Evolutionary conservation across 176 grass and related monocot species (phyloP).

Genomic region (Cenchrus americanus): DNA sequence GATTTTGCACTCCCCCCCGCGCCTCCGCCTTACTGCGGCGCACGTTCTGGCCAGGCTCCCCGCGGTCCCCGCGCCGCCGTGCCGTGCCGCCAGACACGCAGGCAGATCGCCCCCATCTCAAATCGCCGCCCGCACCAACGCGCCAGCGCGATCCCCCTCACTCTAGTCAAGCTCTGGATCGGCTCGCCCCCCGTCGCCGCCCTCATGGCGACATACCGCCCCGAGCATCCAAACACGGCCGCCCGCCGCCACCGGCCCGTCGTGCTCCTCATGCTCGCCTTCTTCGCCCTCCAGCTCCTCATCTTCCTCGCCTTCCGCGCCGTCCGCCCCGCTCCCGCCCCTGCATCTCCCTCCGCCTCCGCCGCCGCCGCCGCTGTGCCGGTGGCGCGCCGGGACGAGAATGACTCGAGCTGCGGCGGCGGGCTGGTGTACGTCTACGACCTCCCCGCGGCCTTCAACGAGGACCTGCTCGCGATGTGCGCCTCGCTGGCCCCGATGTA

Average conservation of each 20-base stretch:
- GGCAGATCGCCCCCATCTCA: neutral
- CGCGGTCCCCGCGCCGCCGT: slow-evolving; percentile 27
- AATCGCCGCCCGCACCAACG: slow-evolving; percentile 1
- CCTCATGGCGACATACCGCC: slow-evolving; percentile 42
- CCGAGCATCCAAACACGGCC: slow-evolving; percentile 18
- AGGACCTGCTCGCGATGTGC: slow-evolving; percentile 61
- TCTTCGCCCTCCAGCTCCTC: slow-evolving; percentile 68
- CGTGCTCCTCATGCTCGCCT: slow-evolving; percentile 45
- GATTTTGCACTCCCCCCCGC: neutral
- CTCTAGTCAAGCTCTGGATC: neutral
- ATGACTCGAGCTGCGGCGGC: slow-evolving; percentile 36
- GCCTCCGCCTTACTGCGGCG: slow-evolving; percentile 16
- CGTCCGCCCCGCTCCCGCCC: slow-evolving; percentile 12
- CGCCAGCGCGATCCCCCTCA: neutral
- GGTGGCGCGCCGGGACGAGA: neutral
- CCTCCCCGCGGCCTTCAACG: slow-evolving; percentile 68
- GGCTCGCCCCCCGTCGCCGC: neutral
- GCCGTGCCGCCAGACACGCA: neutral
- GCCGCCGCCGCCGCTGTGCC: slow-evolving; percentile 1
- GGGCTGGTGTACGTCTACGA: slow-evolving; percentile 84
- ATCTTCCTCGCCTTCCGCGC: slow-evolving; percentile 55
- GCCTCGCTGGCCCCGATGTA: slow-evolving; percentile 55
- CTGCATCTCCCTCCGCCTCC: neutral
- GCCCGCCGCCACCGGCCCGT: slow-evolving; percentile 45
- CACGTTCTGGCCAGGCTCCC: slow-evolving; percentile 33